Base-by-base conservation (phyloP, 169 alveolate species). In the Cryptosporidium sp. region DNA sequence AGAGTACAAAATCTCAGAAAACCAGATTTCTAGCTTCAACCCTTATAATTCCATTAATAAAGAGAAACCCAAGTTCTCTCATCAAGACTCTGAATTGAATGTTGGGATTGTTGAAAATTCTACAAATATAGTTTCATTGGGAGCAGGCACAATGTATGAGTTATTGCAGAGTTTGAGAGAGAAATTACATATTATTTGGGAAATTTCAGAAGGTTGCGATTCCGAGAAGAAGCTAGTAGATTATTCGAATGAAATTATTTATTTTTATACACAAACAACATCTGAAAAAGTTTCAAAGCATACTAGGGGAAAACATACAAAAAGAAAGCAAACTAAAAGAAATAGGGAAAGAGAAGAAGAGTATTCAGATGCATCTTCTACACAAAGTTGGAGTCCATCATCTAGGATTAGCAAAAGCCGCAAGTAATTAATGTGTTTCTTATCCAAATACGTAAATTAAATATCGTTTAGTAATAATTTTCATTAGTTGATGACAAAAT, bases 311-410 rank as follows among this genome's bases (percentile, higher is more conserved):
- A 62, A 44, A 45, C 52, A 16, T 6, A 37, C 26, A n/a, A 58
- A 39, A 33, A 80, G 26, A 80, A 61, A 61, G 44, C n/a, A 29
- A 10, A 67, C n/a, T 7, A 80, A 80, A 42, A 60, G 89, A 42
- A 60, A 21, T 42, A 80, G 75, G 56, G 35, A 80, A 7, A 21
- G 62, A 35, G 62, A 31, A 9, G 80, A 65, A 18, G 23, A 35
- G 35, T 23, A 14, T 80, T 80, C 89, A 14, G 89, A 80, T 45
- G 8, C 69, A 31, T 29, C 70, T 33, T 75, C 86, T 31, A 29
- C 75, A 9, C 69, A 80, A 33, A 80, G 89, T 45, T 80, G 75
- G 89, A 80, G 62, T 21, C 89, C 89, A 16, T 65, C 72, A 26
- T 16, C 44, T 21, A 65, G 23, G 29, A 33, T 29, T 2, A 58